A percentile compares a stretch with the other conserved stretches of the same genome.
phyloP scores from a whole-genome alignment of 2,329 filamentous ascomycete genomes.

The Aspergillus carbonarius region DNA sequence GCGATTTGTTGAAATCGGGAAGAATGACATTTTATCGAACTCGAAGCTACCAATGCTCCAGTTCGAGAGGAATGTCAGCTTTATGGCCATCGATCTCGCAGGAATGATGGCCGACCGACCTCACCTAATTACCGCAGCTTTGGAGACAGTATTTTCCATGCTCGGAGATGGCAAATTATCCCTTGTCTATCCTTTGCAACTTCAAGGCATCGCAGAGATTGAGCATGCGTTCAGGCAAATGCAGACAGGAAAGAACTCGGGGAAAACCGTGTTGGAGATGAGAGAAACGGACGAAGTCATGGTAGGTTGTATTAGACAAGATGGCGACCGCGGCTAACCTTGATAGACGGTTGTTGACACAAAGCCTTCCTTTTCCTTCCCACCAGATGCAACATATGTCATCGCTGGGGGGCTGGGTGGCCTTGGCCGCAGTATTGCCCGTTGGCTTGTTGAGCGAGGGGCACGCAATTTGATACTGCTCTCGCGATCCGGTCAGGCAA shows the following conservation, averaged over 20 bases:
- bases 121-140: background rate
- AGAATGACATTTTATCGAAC: conserved; percentile 9
- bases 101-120: conserved; percentile 7
- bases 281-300: conserved; percentile 1
- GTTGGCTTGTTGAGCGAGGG: conserved; percentile 34
- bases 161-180: conserved; percentile 20
- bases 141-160: conserved; percentile 1
- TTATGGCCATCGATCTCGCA: conserved; percentile 6
- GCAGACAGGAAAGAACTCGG: conserved; percentile 37
- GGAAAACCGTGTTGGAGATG: conserved; percentile 37
- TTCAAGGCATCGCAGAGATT: conserved; percentile 28
- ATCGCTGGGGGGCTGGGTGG: conserved; percentile 36
- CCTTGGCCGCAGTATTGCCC: conserved; percentile 30
- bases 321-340: background rate
- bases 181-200: conserved; percentile 30
- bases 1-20: conserved; percentile 22
- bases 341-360: conserved; percentile 8
- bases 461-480: conserved; percentile 34
- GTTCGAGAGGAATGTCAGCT: conserved; percentile 10
- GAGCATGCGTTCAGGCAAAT: conserved; percentile 31
- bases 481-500: conserved; percentile 14
- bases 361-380: background rate
- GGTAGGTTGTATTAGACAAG: background rate
- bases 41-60: conserved; percentile 12
- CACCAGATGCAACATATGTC: conserved; percentile 26